Base-by-base conservation (phyloP, 176 grass and related monocot genomes). In the Rhynchospora breviuscula region DNA sequence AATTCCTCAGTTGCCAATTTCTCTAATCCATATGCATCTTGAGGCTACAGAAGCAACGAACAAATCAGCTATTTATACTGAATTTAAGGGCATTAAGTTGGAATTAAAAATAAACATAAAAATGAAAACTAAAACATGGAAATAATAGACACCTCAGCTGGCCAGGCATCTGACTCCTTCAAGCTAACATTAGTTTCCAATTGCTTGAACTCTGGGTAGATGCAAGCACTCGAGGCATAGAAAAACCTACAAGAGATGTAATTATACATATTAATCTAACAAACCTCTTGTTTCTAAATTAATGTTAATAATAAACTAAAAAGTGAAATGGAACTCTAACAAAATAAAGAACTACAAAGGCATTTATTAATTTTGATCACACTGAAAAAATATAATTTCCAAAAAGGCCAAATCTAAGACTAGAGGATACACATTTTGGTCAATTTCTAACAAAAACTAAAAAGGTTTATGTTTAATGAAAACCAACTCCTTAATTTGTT, bases 11-110 rank as follows among this genome's bases (percentile, higher is more conserved):
- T 94, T 43, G 92, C 92, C 71, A 98, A 89, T 84, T 98, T 98
- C 87, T 98, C 95, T 85, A 98, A 88, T 68, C 95, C 95, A 89
- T 98, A 98, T 25, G 95, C 95, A 58, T 97, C 95, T 97, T 97
- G 92, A 85, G 95, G 95, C 95, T 98, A 59, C 54, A 86, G 81
- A 14, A 48, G 68, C 67, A 84, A 9, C 43, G 10, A 62, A 48
- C 1, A 52, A 65, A 74, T 17, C 0, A 86, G 43, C 9, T 26
- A 77, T 33, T 51, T 66, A 14, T 51, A 51, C 18, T n/a, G 60
- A 86, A 10, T 66, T 56, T 43, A 81, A 66, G 88, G 45, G 61
- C 51, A 83, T 22, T 63, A 10, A 83, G 2, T 49, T 21, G 60
- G 1, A 2, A 15, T 0, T 2, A 64, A 5, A 11, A 67, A 14